A percentile compares a stretch with the other conserved stretches of the same genome.
Evolutionary conservation across 306 rosid species (phyloP).

Genomic region (Senna tora): DNA sequence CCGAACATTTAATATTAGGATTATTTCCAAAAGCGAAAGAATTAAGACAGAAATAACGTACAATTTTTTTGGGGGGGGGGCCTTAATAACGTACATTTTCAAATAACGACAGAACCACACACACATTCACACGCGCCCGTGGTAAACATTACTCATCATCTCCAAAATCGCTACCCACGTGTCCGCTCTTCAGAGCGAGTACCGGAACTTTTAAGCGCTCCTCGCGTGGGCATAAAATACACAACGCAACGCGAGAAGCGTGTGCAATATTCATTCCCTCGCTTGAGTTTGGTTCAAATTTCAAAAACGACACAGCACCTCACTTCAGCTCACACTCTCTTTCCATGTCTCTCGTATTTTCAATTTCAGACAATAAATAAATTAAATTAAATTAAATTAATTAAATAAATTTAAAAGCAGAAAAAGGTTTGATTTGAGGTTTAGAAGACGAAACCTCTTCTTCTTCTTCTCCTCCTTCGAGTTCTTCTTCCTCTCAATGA

Average conservation of each 20-base stretch:
- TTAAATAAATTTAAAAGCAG: too few relatives aligned
- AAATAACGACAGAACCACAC: background rate
- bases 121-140: background rate
- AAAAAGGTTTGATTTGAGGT: conserved; percentile 9
- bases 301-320: conserved; percentile 68
- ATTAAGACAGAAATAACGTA: conserved; percentile 13
- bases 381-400: too few relatives aligned
- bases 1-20: background rate
- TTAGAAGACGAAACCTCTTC: conserved; percentile 1
- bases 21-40: background rate
- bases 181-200: background rate
- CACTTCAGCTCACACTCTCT: conserved; percentile 32
- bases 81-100: conserved; percentile 17
- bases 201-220: background rate
- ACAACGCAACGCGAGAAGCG: background rate
- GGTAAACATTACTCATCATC: background rate
- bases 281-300: conserved; percentile 62
- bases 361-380: conserved; percentile 20
- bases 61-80: too few relatives aligned
- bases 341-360: background rate
- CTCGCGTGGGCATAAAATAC: background rate
- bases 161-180: background rate
- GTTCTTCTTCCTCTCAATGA: conserved; percentile 46
- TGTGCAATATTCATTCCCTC: conserved; percentile 64
- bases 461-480: background rate